A percentile compares a stretch with the other conserved stretches of the same genome.
phyloP scores from a whole-genome alignment of 441 rosid genomes.

The Mallotus repandus region DNA sequence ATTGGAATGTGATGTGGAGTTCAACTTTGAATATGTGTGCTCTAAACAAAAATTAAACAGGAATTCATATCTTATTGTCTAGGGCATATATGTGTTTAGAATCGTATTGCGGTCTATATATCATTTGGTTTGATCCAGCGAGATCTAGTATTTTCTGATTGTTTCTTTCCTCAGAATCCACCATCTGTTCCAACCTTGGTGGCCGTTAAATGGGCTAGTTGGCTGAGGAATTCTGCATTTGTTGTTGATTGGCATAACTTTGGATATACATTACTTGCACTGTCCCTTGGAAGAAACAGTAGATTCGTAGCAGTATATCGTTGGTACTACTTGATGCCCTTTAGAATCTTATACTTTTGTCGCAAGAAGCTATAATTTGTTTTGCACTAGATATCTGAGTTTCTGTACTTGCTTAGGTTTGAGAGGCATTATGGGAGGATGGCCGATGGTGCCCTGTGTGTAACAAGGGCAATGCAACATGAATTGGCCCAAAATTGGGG shows the following conservation, averaged over 20 bases:
- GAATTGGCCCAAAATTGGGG: slow-evolving; percentile 97
- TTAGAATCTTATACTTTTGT: neutral
- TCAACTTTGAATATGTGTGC: neutral
- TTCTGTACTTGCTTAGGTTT: slow-evolving; percentile 45
- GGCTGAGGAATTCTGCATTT: slow-evolving; percentile 63
- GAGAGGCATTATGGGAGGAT: slow-evolving; percentile 83
- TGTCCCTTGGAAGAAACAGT: slow-evolving; percentile 88
- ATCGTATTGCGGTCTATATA: neutral
- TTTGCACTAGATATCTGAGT: slow-evolving; percentile 14
- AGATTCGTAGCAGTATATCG: slow-evolving; percentile 71
- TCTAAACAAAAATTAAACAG: neutral
- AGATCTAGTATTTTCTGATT: neutral
- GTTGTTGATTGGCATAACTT: slow-evolving; percentile 97
- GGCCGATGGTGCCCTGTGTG: slow-evolving; percentile 88
- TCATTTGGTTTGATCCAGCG: neutral
- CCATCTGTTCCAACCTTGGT: slow-evolving; percentile 92
- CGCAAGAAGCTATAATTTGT: slow-evolving; percentile 2
- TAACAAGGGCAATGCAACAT: slow-evolving; percentile 95
- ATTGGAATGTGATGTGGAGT: neutral
- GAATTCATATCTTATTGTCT: neutral
- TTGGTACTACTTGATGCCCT: slow-evolving; percentile 48
- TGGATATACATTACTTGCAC: slow-evolving; percentile 85
- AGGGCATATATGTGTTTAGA: neutral
- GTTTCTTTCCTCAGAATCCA: slow-evolving; percentile 62
- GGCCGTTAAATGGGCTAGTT: slow-evolving; percentile 94